These are phyloP conservation scores for Microbotryum scabiosae DNA, from an alignment of 1,284 basidiomycete species.

Conservation along the genomic window DNA sequence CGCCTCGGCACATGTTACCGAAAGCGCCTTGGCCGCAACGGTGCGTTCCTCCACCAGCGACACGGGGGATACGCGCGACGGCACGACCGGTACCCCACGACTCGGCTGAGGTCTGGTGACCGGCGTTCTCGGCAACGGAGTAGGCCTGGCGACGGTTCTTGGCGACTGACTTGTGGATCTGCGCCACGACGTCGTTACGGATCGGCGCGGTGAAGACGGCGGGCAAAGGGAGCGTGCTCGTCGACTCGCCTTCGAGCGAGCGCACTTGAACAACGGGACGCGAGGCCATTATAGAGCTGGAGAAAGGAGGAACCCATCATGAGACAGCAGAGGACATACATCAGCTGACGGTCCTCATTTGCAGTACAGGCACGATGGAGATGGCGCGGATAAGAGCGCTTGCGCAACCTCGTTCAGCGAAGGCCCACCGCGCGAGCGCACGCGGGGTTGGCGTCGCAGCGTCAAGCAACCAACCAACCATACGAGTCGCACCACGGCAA, in stretches of 20 bases:
- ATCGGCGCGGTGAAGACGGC: conserved; percentile 98
- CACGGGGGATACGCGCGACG: conserved; percentile 99
- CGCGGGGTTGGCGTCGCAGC: no score
- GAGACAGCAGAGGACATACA: background rate
- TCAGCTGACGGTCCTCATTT: background rate
- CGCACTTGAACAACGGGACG: conserved; percentile 34
- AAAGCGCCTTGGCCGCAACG: conserved; percentile 96
- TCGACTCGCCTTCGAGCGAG: conserved; percentile 30
- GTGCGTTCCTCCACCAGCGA: conserved; percentile 97
- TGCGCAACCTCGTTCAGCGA: no score
- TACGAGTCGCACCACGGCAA: no score
- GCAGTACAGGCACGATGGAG: no score
- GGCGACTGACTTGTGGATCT: conserved; percentile 74
- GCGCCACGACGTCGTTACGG: conserved; percentile 94
- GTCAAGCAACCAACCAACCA: no score
- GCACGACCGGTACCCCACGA: conserved; percentile 99
- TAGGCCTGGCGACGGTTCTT: conserved; percentile 65
- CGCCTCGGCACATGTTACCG: conserved; percentile 99
- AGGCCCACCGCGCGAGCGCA: no score
- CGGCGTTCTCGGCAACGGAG: conserved; percentile 93
- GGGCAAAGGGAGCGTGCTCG: conserved; percentile 40
- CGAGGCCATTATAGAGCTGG: conserved; percentile 28
- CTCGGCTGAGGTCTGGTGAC: conserved; percentile 97
- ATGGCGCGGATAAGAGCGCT: no score
- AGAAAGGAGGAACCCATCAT: background rate